Base-by-base conservation (phyloP, 345 rosid genomes). In the Ceriops tagal region DNA sequence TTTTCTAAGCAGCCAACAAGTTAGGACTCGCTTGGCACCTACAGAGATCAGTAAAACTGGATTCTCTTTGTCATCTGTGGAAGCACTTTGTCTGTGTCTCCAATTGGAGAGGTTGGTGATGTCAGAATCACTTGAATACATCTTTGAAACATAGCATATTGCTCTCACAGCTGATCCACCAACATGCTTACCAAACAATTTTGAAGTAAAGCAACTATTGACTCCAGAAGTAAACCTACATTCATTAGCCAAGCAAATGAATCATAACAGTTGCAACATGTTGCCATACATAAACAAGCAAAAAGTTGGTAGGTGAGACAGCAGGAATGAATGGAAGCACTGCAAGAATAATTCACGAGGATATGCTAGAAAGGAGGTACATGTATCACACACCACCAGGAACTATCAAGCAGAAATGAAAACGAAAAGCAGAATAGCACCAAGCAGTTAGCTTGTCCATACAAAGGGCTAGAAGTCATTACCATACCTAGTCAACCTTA, bases 111-210 rank as follows among this genome's bases (percentile, higher is more conserved):
- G 7, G 43, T 60, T 62, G 70, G 65, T 71, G 26, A 71, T 43
- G 68, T 73, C 79, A 19, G 84, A 76, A 78, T 77, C 53, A 79
- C 82, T 78, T 22, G 43, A 71, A 75, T 88, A 84, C 15, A 82
- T 68, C 71, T 78, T 81, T 21, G 90, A 85, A 20, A 86, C 92
- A 30, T 73, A 87, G 80, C 96, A 88, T 73, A 92, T 84, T 72
- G 97, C 88, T 79, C 96, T 88, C 79, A 95, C 96, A 49, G 99
- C 95, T 21, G 99, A 95, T 65, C 99, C 99, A 51, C 99, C 93
- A 73, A 95, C 93, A 78, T 95, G 99, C 79, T 90, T 96, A 71
- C 99, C 97, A 46, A 95, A 87, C 60, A 92, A 75, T 77, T 92
- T 91, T 64, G 99, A 95, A 58, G 83, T 73, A 34, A 84, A 79